Base-by-base conservation (phyloP, 352 stramenopile species). In the Globisporangium cederbergense region DNA sequence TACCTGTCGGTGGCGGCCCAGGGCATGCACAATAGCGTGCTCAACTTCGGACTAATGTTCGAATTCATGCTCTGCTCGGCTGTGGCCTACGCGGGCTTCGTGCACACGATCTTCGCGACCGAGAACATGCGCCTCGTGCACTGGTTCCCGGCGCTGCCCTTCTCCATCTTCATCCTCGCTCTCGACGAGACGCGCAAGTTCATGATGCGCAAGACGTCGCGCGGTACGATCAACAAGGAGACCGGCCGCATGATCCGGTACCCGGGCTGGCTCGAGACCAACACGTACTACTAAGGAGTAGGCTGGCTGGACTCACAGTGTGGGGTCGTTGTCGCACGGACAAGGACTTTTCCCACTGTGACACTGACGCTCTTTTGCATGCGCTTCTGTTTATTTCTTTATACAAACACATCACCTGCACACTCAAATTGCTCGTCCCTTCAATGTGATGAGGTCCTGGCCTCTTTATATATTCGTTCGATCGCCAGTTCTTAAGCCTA, bases 31-130 rank as follows among this genome's bases (percentile, higher is more conserved):
- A 98, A 98, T 73, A 86, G 72, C 42, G 83, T 96, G 65, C 91
- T 98, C 67, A 96, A 97, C 72, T 97, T 97, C 66, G 91, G 89
- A 0, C 86, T 98, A 62, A 90, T 96, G 71, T 97, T 97, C 64
- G 93, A 98, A 74, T 94, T 96, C 67, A 80, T 97, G 66, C 71
- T 98, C 14, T 90, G 87, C 65, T 73, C 77, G 5, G 80, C 89
- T 32, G 78, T 98, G 46, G 76, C 83, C 50, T 98, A 98, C 73
- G 77, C 79, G 1, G 79, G 83, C 50, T 91, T 93, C 65, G 75
- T 83, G 22, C 81, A 98, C 68, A 90, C 84, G 42, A 79, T 91
- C 36, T 82, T 98, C 25, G 81, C 72, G 16, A 98, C 92, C 7
- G 74, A 88, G 52, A 86, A 89, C 72, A 81, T 98, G 42, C 79